Evolutionary conservation across 345 rosid genomes (phyloP).

Genomic region (Eucalyptus erythrocorys): DNA sequence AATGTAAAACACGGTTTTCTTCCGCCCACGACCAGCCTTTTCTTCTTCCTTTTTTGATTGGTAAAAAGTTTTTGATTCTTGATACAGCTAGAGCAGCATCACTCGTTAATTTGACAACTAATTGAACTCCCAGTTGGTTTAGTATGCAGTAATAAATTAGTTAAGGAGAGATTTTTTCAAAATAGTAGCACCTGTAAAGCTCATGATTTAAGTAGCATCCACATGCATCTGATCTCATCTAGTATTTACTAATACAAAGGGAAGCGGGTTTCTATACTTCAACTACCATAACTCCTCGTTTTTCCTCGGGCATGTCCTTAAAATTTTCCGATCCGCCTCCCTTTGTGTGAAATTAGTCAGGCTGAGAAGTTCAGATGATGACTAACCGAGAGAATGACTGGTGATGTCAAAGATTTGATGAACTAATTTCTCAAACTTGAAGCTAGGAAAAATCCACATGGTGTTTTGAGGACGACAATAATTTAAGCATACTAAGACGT

Average conservation of each 20-base stretch:
- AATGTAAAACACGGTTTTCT: background rate
- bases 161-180: background rate
- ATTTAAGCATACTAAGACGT: background rate
- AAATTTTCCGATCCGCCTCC: too few relatives aligned
- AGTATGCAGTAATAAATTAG: background rate
- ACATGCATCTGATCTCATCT: background rate
- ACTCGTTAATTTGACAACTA: background rate
- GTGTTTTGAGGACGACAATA: background rate
- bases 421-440: background rate
- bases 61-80: too few relatives aligned
- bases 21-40: background rate
- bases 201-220: background rate
- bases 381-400: accelerated
- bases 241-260: background rate
- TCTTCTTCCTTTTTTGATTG: background rate
- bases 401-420: background rate
- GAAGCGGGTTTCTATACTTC: background rate
- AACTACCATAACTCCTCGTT: background rate
- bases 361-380: too few relatives aligned
- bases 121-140: background rate
- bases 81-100: background rate
- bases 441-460: background rate
- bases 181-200: background rate
- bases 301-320: too few relatives aligned
- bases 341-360: too few relatives aligned